phyloP scores from a whole-genome alignment of 1,284 basidiomycete genomes.

The Agroathelia rolfsii region DNA sequence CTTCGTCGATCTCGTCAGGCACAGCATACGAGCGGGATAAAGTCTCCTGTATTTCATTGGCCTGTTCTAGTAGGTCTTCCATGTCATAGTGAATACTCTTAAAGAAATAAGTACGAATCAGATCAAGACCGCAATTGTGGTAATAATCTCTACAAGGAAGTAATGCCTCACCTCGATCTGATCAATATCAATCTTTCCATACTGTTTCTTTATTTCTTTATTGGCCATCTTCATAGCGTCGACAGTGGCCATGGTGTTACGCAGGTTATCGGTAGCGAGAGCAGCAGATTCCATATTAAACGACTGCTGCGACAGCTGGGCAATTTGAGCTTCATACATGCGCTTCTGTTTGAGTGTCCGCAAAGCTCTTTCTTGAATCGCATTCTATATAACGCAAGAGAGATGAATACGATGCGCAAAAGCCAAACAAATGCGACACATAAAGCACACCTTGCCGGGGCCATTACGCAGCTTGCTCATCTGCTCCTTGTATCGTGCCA shows the following conservation, averaged over 20 bases:
- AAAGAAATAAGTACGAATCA: constrained; percentile 3
- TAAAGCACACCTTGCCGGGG: constrained; percentile 77
- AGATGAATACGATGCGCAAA: background rate
- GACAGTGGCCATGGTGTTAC: constrained; percentile 99
- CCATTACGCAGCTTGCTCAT: constrained; percentile 92
- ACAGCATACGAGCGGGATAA: constrained; percentile 91
- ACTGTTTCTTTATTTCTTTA: constrained; percentile 95
- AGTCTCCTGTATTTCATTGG: constrained; percentile 95
- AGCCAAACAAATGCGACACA: background rate
- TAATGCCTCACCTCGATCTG: constrained; percentile 81
- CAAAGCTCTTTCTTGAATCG: constrained; percentile 92
- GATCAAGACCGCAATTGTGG: constrained; percentile 1
- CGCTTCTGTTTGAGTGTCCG: constrained; percentile 92
- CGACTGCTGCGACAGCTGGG: constrained; percentile 88
- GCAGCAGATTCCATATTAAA: constrained; percentile 99
- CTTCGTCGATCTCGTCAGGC: constrained; percentile 96
- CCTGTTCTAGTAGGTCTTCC: constrained; percentile 95
- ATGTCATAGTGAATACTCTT: constrained; percentile 94
- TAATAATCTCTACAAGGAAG: constrained; percentile 1
- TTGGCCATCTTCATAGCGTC: constrained; percentile 98
- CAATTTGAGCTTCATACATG: constrained; percentile 91
- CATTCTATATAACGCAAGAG: constrained; percentile 40
- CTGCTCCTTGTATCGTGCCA: constrained; percentile 89
- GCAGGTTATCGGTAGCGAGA: constrained; percentile 92
- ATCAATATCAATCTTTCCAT: constrained; percentile 95